Conservation (phyloP, 495 filamentous ascomycete genomes). For the Elaphomyces granulatus region DNA sequence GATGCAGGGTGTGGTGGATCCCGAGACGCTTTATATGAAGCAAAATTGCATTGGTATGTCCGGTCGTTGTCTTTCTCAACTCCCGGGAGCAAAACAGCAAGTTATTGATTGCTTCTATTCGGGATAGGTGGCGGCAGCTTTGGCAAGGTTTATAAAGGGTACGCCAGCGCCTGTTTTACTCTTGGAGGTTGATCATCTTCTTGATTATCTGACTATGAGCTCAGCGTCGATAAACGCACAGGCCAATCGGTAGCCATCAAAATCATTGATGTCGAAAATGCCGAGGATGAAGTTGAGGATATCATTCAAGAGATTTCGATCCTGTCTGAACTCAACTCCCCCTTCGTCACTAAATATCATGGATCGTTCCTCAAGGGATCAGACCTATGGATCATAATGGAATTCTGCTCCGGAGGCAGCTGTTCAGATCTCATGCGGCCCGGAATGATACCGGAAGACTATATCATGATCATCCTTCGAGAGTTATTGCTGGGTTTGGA, state of each 20-base stretch:
- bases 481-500: conserved; percentile 83
- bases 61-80: not conserved
- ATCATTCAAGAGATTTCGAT: conserved; percentile 98
- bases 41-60: conserved; percentile 80
- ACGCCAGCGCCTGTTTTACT: too few species aligned
- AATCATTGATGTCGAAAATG: conserved; percentile 94
- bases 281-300: conserved; percentile 96
- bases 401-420: conserved; percentile 86
- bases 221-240: conserved; percentile 67
- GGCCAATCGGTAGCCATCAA: conserved; percentile 88
- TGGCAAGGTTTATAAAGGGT: conserved; percentile 94
- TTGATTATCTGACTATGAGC: not conserved
- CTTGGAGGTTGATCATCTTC: too few species aligned
- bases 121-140: conserved; percentile 69
- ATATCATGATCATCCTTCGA: conserved; percentile 85
- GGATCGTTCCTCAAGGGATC: conserved; percentile 91
- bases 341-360: conserved; percentile 92
- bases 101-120: too few species aligned
- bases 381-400: conserved; percentile 96
- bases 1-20: conserved; percentile 46
- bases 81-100: too few species aligned
- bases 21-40: conserved; percentile 79
- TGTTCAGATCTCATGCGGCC: conserved; percentile 87
- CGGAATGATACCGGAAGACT: conserved; percentile 78
- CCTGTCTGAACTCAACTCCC: conserved; percentile 81